Evolutionary conservation across 2,329 filamentous ascomycete species (phyloP).

Genomic region (Fusarium tricinctum): DNA sequence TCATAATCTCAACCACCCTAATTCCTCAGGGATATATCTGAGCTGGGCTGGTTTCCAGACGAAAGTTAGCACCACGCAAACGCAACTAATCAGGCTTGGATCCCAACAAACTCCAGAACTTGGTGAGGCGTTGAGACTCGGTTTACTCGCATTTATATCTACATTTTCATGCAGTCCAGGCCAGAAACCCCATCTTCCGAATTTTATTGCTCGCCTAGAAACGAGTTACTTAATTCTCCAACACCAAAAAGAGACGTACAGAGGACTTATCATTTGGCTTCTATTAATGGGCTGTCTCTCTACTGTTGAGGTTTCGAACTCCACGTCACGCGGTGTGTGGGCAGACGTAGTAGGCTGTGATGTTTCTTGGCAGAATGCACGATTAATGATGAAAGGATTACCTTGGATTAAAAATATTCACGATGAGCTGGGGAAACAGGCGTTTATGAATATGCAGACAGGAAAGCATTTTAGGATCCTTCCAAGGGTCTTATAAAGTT

Average conservation of each 20-base stretch:
- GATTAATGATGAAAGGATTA: fast-evolving
- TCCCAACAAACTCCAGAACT: fast-evolving
- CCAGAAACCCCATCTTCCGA: background rate
- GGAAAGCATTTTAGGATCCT: too few relatives aligned
- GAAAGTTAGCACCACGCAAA: background rate
- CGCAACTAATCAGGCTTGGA: background rate
- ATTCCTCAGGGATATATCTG: fast-evolving
- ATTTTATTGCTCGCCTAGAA: background rate
- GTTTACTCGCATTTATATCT: conserved; percentile 11
- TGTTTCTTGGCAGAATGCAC: background rate
- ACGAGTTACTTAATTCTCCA: fast-evolving
- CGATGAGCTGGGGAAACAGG: background rate
- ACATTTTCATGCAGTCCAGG: background rate
- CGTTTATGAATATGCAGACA: too few relatives aligned
- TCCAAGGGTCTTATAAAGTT: too few relatives aligned
- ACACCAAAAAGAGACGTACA: fast-evolving
- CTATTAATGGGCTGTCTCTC: conserved; percentile 5
- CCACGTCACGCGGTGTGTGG: fast-evolving
- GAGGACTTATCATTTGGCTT: background rate
- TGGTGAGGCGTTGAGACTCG: conserved; percentile 3
- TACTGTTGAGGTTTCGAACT: background rate
- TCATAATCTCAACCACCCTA: background rate
- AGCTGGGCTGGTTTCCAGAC: background rate
- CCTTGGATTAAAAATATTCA: background rate
- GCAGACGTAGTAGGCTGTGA: fast-evolving